These are phyloP conservation scores for Phytophthora cryptogea DNA, from an alignment of 352 stramenopile species.

Conservation along the genomic window DNA sequence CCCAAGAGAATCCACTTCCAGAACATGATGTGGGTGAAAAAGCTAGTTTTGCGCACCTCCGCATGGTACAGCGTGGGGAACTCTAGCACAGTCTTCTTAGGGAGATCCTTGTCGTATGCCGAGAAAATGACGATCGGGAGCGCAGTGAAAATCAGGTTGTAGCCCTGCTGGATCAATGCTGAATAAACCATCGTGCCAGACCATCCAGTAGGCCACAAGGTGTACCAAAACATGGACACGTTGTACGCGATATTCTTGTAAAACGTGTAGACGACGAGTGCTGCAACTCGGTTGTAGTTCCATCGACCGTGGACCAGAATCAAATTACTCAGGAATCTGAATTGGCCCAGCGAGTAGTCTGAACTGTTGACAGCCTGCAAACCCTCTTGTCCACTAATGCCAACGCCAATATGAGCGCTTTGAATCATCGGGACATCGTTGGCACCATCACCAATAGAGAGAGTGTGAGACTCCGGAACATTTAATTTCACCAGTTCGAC, in stretches of 20 bases:
- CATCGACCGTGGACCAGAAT: conserved; percentile 83
- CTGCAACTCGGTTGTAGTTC: conserved; percentile 88
- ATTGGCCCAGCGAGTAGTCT: conserved; percentile 85
- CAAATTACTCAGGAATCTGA: conserved; percentile 76
- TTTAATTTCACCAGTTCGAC: conserved; percentile 95
- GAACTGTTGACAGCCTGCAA: conserved; percentile 94
- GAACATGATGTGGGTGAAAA: conserved; percentile 85
- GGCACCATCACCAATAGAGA: conserved; percentile 91
- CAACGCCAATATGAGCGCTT: conserved; percentile 87
- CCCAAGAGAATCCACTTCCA: conserved; percentile 86
- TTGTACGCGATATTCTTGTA: conserved; percentile 94
- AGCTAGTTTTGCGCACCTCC: conserved; percentile 50
- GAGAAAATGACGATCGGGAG: conserved; percentile 92
- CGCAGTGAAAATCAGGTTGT: conserved; percentile 96
- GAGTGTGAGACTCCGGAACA: conserved; percentile 77
- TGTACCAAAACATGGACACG: conserved; percentile 92
- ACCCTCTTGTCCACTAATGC: conserved; percentile 98
- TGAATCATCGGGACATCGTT: conserved; percentile 94
- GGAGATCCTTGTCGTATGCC: conserved; percentile 82
- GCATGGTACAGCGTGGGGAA: conserved; percentile 76
- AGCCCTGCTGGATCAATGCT: conserved; percentile 87
- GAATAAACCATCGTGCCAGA: conserved; percentile 91
- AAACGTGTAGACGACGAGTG: conserved; percentile 91
- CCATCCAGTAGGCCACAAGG: conserved; percentile 86
- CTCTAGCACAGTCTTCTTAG: conserved; percentile 62